Base-by-base conservation (phyloP, 2,329 filamentous ascomycete species). In the Colletotrichum camelliae region DNA sequence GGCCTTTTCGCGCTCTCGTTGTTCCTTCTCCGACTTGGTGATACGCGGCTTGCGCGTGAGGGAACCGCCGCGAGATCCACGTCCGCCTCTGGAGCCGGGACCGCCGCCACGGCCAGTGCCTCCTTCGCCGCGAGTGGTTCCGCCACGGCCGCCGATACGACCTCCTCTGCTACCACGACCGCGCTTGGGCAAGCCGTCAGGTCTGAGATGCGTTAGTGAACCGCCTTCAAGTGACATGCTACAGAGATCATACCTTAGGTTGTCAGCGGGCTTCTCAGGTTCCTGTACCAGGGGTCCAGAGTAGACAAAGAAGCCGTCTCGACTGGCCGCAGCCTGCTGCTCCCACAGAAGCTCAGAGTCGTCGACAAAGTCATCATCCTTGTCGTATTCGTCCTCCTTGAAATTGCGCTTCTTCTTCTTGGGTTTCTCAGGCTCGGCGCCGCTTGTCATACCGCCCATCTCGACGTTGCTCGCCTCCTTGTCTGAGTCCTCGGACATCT, bases 271-370 rank as follows among this genome's bases (percentile, higher is more conserved):
- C 85, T 97, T 96, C 85, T 98, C 94, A 27, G 93, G 94, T 84
- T 98, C 96, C 7, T 94, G 94, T 27, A 98, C 91, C 62, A 99
- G 88, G 10, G 96, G 96, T 5, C 97, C 97, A 76, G 95, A 97
- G 85, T 98, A 99, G 2, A 99, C 97, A 83, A 98, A 99, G 87
- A 98, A 99, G 1, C 97, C 97, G 82, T 98, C 97, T 80, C 96
- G 95, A 79, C 95, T 96, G 62, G 97, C 96, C 6, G 96, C 96
- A 8, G 96, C 96, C 82, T 98, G 95, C 81, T 98, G 95, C 85
- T 98, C 95, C 96, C 96, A 98, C 1, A 97, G 89, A 82, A 98
- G 85, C 83, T 99, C 97, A 2, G 96, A 97, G 82, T 99, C 97
- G 81, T 99, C 97, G 72, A 96, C 92, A 84, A 96, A 96, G 69